Conservation (phyloP, 768 basidiomycete species). For the Tricholoma flavovirens region DNA sequence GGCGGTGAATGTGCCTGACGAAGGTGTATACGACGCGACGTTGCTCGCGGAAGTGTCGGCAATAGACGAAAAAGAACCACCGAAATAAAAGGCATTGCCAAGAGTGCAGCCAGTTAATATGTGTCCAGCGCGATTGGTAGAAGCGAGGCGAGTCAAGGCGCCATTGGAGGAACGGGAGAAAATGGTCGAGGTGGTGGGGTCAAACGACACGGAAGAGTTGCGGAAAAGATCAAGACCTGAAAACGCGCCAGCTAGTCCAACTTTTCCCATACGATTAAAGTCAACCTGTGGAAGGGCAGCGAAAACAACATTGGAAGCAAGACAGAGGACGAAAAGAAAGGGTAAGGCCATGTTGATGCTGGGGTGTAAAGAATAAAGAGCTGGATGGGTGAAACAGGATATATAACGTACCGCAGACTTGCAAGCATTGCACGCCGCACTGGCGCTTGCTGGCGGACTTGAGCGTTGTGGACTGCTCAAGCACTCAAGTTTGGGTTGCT, state of each 20-base stretch:
- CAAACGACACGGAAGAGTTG: constrained; percentile 51
- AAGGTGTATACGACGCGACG: constrained; percentile 68
- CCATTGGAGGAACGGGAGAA: constrained; percentile 63
- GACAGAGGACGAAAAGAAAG: constrained; percentile 16
- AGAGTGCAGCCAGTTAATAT: constrained; percentile 73
- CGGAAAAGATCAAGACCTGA: constrained; percentile 78
- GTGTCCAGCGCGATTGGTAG: constrained; percentile 74
- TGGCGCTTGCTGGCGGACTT: neutral
- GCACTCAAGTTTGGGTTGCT: no score
- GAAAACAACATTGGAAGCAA: constrained; percentile 22
- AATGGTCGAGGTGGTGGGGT: constrained; percentile 67
- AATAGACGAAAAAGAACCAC: constrained; percentile 78
- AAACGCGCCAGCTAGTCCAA: constrained; percentile 85
- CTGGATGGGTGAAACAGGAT: neutral
- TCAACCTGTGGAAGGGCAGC: constrained; percentile 37
- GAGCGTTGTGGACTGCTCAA: neutral
- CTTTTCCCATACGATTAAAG: constrained; percentile 79
- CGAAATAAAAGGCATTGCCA: constrained; percentile 67
- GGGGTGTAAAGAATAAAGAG: constrained; percentile 1
- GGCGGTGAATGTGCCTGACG: constrained; percentile 50
- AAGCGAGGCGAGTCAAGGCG: constrained; percentile 61
- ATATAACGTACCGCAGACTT: neutral
- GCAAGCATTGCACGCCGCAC: neutral
- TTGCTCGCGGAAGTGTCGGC: constrained; percentile 56
- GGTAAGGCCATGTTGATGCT: constrained; percentile 12